Percentiles rank a stretch among this genome's conserved stretches.
These are phyloP conservation scores for Byssochlamys sp. DNA, from an alignment of 2,329 filamentous ascomycete genomes.

Conservation along the genomic window DNA sequence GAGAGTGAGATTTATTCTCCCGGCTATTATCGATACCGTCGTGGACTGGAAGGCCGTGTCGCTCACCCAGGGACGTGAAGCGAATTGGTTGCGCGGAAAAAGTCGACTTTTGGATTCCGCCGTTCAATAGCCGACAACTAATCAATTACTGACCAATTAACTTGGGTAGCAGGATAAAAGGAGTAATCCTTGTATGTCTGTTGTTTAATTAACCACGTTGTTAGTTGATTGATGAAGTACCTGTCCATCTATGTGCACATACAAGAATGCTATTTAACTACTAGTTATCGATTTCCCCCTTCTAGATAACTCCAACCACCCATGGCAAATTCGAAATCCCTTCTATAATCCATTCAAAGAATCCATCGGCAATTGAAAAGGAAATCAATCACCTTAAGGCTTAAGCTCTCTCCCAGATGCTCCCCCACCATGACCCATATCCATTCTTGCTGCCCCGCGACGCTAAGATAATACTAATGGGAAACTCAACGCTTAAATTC, in stretches of 20 bases:
- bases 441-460: neutral
- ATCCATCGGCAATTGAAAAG: neutral
- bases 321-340: too few species aligned
- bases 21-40: neutral
- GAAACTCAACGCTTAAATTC: neutral
- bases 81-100: neutral
- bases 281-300: too few species aligned
- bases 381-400: too few species aligned
- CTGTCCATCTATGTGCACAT: too few species aligned
- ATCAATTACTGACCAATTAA: too few species aligned
- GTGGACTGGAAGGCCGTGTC: neutral
- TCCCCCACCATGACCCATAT: neutral
- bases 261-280: too few species aligned
- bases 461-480: neutral
- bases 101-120: neutral
- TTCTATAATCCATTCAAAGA: neutral
- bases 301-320: too few species aligned
- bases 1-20: neutral
- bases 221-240: neutral
- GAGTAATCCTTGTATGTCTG: neutral
- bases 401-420: too few species aligned
- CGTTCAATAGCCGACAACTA: conserved; percentile 19
- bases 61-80: neutral
- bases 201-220: neutral
- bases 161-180: neutral